phyloP scores from a whole-genome alignment of 306 rosid species.

The Begonia peltatifolia region DNA sequence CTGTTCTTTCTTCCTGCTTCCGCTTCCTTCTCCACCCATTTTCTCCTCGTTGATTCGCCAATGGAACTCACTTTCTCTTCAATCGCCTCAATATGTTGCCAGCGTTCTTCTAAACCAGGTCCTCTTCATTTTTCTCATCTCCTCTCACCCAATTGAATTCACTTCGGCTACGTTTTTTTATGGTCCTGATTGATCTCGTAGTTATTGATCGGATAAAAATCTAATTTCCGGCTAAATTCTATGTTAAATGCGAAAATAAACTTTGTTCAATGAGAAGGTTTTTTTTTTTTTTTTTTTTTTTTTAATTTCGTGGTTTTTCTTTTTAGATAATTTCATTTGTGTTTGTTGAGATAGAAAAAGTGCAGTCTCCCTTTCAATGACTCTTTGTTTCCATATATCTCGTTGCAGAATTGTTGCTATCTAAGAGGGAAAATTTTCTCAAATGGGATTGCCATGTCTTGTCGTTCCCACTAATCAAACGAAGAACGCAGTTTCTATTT shows the following conservation, averaged over 20 bases:
- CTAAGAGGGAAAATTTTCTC: constrained; percentile 14
- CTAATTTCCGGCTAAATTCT: too few relatives aligned
- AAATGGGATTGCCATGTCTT: constrained; percentile 13
- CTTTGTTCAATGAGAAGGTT: too few relatives aligned
- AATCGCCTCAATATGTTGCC: constrained; percentile 16
- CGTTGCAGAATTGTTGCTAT: constrained; percentile 27
- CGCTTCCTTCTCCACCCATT: not conserved
- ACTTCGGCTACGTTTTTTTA: too few relatives aligned
- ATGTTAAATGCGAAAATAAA: too few relatives aligned
- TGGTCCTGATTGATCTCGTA: too few relatives aligned
- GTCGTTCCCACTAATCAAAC: constrained; percentile 13
- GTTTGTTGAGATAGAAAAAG: not conserved
- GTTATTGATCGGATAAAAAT: too few relatives aligned
- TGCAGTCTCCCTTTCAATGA: not conserved
- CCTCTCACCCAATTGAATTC: not conserved
- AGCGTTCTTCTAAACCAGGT: constrained; percentile 16
- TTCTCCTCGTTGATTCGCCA: constrained; percentile 4
- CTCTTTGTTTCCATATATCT: constrained; percentile 6
- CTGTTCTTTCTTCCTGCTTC: too few relatives aligned
- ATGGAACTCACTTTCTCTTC: constrained; percentile 52
- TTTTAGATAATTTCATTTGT: not conserved
- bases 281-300: not conserved
- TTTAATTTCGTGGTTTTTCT: too few relatives aligned
- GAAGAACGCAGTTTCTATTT: constrained; percentile 17
- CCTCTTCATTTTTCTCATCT: not conserved